A percentile compares a stretch with the other conserved stretches of the same genome.
These are phyloP conservation scores for Pseudogymnoascus sp. DNA, from an alignment of 2,329 filamentous ascomycete species.

Conservation along the genomic window DNA sequence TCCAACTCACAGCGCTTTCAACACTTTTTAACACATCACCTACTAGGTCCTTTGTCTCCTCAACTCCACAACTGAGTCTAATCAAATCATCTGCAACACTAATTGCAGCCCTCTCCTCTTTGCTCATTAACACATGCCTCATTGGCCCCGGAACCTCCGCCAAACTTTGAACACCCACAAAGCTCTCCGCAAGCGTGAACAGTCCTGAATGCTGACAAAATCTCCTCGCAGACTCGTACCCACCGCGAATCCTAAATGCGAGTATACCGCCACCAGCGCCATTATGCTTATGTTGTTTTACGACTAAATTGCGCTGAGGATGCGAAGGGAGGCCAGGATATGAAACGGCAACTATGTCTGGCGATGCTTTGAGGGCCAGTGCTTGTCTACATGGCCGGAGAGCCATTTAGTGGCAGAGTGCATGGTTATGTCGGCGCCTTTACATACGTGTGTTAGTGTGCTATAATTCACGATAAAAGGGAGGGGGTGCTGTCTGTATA, in stretches of 20 bases:
- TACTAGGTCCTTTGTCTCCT: constrained; percentile 79
- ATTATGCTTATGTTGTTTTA: constrained; percentile 77
- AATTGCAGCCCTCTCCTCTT: constrained; percentile 80
- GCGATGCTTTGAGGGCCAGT: constrained; percentile 65
- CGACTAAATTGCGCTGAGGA: constrained; percentile 73
- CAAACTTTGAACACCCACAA: constrained; percentile 87
- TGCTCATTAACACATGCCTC: constrained; percentile 94
- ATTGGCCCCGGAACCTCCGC: constrained; percentile 90
- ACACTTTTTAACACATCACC: constrained; percentile 77
- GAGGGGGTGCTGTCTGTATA: too few relatives aligned
- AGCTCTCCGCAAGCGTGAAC: constrained; percentile 86
- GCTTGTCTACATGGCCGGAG: constrained; percentile 96
- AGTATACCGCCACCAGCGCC: constrained; percentile 97
- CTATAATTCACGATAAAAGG: too few relatives aligned
- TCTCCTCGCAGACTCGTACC: constrained; percentile 73
- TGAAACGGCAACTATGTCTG: constrained; percentile 82
- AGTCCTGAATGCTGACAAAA: constrained; percentile 88
- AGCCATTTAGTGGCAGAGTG: constrained; percentile 99
- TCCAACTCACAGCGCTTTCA: constrained; percentile 56
- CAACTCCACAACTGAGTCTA: constrained; percentile 85
- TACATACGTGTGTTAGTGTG: too few relatives aligned
- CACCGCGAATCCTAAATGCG: constrained; percentile 86
- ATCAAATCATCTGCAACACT: constrained; percentile 95
- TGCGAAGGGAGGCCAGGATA: constrained; percentile 89
- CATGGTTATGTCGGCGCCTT: constrained; percentile 87